Evolutionary conservation across 768 basidiomycete species (phyloP).

Genomic region (Russula sp.): DNA sequence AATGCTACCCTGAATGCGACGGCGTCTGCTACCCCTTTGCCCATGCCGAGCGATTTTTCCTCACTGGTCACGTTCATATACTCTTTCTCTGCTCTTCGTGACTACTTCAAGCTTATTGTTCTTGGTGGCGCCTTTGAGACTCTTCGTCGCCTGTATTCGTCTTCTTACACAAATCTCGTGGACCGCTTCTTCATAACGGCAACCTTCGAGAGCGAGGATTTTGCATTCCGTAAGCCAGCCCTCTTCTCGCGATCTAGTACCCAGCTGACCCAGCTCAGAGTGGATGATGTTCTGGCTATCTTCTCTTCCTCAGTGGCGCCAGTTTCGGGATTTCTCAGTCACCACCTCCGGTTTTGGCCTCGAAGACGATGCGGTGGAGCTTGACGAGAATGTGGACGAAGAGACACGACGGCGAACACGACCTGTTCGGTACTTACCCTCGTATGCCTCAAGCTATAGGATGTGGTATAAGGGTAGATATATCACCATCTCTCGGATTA

Average conservation of each 20-base stretch:
- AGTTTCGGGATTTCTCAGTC: conserved; percentile 47
- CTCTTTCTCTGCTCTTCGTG: conserved; percentile 49
- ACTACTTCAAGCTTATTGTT: conserved; percentile 59
- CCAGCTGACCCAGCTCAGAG: conserved; percentile 33
- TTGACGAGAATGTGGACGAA: conserved; percentile 20
- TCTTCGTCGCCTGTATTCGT: conserved; percentile 42
- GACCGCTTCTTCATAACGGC: conserved; percentile 59
- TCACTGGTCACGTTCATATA: conserved; percentile 42
- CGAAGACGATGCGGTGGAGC: conserved; percentile 29
- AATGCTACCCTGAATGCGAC: conserved; percentile 6
- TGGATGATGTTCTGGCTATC: conserved; percentile 73
- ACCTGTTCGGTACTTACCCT: conserved; percentile 41
- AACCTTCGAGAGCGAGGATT: conserved; percentile 52
- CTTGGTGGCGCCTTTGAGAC: conserved; percentile 60
- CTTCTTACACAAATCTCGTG: conserved; percentile 40
- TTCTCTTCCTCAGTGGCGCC: conserved; percentile 53
- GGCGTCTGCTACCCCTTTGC: not conserved
- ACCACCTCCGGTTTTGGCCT: conserved; percentile 40
- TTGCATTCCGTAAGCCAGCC: conserved; percentile 47
- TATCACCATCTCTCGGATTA: conserved; percentile 31
- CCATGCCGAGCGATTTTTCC: conserved; percentile 27
- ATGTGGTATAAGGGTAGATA: conserved; percentile 43
- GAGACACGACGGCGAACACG: conserved; percentile 12
- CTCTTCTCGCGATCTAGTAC: conserved; percentile 3
- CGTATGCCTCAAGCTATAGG: conserved; percentile 35